Conservation (phyloP, 306 rosid genomes). For the Benincasa hispida region DNA sequence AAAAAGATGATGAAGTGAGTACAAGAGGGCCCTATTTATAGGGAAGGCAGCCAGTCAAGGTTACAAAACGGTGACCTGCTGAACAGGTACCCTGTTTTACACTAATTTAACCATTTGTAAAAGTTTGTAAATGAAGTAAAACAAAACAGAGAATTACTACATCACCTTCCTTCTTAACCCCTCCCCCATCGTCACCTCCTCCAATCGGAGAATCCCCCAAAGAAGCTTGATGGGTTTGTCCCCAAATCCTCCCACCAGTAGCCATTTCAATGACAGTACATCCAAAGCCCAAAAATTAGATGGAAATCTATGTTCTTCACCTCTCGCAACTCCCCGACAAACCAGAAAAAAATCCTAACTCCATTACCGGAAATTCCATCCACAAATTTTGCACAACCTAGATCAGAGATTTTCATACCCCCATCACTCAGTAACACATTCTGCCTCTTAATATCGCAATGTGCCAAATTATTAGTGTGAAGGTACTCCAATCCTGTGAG, state of each 20-base stretch:
- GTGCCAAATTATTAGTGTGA: slow-evolving; percentile 21
- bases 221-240: slow-evolving; percentile 2
- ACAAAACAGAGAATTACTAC: too few species aligned
- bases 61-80: too few species aligned
- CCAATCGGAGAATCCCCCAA: slow-evolving; percentile 12
- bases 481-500: slow-evolving; percentile 34
- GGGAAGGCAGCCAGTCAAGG: too few species aligned
- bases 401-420: slow-evolving; percentile 29
- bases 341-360: slow-evolving; percentile 20
- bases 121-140: too few species aligned
- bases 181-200: too few species aligned
- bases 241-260: slow-evolving; percentile 15
- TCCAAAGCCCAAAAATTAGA: slow-evolving; percentile 42
- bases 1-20: too few species aligned
- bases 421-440: slow-evolving; percentile 20
- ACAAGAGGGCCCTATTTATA: too few species aligned
- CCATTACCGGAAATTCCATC: background rate
- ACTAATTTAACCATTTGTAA: too few species aligned
- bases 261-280: slow-evolving; percentile 47
- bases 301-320: slow-evolving; percentile 27
- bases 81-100: too few species aligned
- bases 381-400: slow-evolving; percentile 37
- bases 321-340: slow-evolving; percentile 35
- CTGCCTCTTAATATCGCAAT: slow-evolving; percentile 42
- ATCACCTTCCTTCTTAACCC: too few species aligned